Base-by-base conservation (phyloP, 2,329 filamentous ascomycete genomes). In the Penicillium sp. region DNA sequence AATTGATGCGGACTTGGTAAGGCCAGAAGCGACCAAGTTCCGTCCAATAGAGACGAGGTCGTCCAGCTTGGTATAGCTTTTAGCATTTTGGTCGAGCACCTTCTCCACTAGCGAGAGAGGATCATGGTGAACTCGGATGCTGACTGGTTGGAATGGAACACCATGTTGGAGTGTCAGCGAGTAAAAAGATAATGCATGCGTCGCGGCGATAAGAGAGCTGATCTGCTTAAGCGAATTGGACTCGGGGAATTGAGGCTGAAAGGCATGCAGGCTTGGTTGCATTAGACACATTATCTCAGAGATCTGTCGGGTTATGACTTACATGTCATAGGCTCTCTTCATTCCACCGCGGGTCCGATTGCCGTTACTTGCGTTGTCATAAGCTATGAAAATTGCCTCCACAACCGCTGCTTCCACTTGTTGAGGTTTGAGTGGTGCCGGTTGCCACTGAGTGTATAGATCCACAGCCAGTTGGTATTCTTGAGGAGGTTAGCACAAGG, bases 301-400 rank as follows among this genome's bases (percentile, higher is more conserved):
- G 16, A 23, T n/a, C 8, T 16, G 17, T 13, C n/a, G n/a, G n/a
- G 32, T 4, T 14, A n/a, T 13, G n/a, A 62, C 69, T 52, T 56
- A 72, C 69, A 76, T 72, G 28, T 79, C 75, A 32, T 70, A 71
- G 8, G 78, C 77, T 51, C 70, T 75, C 55, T 77, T 80, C 67
- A 82, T 74, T 10, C 74, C 74, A 11, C 79, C 79, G 48, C 79
- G 69, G 12, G 71, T 78, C 45, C 70, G 69, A 51, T 81, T 82
- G 18, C 79, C 79, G 50, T 82, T 82, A 55, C 73, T 81, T 13
- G 79, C 78, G 46, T 78, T 79, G 54, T 82, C 79, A 53, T 82
- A 82, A 13, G 71, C 66, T 15, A 72, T 60, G 59, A 77, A 71
- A 12, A 75, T 72, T 25, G 72, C 66, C 6, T 66, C 66, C 10